phyloP scores from a whole-genome alignment of 192 early-diverging fungal species.

The Jimgerdemannia flammicorona region DNA sequence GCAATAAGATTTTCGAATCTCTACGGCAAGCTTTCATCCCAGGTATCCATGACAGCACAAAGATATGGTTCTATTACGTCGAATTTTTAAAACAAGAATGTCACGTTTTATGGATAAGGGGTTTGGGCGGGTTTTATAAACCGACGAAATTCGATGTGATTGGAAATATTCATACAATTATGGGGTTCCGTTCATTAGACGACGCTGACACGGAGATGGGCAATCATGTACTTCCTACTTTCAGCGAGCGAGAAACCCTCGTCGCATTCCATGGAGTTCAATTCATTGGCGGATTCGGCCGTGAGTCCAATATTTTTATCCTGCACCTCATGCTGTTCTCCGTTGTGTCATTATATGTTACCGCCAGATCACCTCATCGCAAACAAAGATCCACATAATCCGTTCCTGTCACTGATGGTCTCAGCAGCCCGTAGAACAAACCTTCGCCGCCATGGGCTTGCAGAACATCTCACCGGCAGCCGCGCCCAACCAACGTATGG shows the following conservation, averaged over 20 bases:
- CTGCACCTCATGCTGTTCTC: no score
- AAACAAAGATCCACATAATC: not conserved
- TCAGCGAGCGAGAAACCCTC: constrained; percentile 36
- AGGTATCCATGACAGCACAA: constrained; percentile 20
- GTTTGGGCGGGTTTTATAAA: no score
- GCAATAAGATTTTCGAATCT: constrained; percentile 60
- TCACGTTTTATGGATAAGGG: no score
- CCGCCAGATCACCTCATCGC: no score
- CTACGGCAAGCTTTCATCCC: constrained; percentile 46
- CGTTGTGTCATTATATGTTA: no score
- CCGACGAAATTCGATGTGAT: no score
- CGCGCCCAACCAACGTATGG: constrained; percentile 1
- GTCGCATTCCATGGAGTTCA: not conserved
- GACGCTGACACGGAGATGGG: constrained; percentile 51
- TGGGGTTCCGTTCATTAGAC: constrained; percentile 21
- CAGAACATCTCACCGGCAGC: constrained; percentile 1
- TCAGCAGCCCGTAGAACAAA: constrained; percentile 14
- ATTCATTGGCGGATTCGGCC: not conserved
- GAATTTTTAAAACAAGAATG: no score
- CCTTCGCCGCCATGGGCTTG: constrained; percentile 13
- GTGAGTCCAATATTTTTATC: not conserved
- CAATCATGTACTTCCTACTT: constrained; percentile 51
- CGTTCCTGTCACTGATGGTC: not conserved
- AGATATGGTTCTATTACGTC: no score
- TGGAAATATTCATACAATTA: not conserved